Evolutionary conservation across 176 grass and related monocot genomes (phyloP).

Genomic region (Cenchrus fungigraminus): DNA sequence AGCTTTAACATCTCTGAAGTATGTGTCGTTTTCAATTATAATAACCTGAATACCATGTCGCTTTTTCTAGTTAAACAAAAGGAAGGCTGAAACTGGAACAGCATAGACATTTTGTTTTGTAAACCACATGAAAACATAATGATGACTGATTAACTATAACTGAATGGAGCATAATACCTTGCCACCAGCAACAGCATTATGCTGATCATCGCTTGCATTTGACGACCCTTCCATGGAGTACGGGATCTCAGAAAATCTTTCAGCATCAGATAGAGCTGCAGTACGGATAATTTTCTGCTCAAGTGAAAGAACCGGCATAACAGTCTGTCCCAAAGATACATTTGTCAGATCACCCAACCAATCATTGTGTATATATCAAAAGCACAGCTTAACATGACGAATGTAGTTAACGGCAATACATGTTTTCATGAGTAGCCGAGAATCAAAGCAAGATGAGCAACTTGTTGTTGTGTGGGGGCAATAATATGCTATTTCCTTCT

Average conservation of each 20-base stretch:
- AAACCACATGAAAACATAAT: background rate
- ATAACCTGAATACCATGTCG: conserved; percentile 11
- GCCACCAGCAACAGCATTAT: conserved; percentile 47
- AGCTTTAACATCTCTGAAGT: background rate
- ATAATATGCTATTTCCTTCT: background rate
- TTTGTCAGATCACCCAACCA: conserved; percentile 27
- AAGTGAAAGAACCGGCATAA: conserved; percentile 56
- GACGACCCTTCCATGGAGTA: conserved; percentile 46
- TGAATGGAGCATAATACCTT: conserved; percentile 61
- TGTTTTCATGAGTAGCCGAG: conserved; percentile 2
- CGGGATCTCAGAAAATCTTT: conserved; percentile 88
- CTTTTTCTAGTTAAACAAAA: conserved; percentile 29
- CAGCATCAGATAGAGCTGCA: conserved; percentile 66
- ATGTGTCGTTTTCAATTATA: background rate
- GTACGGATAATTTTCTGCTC: conserved; percentile 72
- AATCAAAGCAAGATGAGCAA: conserved; percentile 32
- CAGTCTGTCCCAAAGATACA: conserved; percentile 54
- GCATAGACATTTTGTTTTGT: conserved; percentile 2
- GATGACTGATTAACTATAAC: background rate
- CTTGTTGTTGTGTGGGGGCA: background rate
- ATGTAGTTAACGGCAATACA: background rate
- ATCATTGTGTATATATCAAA: conserved; percentile 23
- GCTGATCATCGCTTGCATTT: conserved; percentile 28
- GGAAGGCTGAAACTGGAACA: conserved; percentile 39
- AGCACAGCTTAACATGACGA: background rate